Base-by-base conservation (phyloP, 1,284 basidiomycete species). In the Rhodotorula sp. region DNA sequence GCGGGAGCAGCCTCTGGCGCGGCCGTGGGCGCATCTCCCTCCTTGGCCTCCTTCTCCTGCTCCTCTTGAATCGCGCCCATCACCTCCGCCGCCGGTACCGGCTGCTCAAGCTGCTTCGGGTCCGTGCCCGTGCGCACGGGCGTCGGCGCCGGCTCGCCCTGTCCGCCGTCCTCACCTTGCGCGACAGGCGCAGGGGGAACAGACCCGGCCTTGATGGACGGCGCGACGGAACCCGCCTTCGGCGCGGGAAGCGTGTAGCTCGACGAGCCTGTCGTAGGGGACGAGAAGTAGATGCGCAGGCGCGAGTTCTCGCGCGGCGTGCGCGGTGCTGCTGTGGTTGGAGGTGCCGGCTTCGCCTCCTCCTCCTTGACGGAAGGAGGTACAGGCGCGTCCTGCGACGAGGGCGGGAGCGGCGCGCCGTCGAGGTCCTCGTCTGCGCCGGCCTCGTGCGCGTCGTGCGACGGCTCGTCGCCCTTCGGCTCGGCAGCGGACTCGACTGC, bases 371-470 rank as follows among this genome's bases (percentile, higher is more conserved):
- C 21, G 21, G 63, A 51, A 39, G 54, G 1, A 3, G 22, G 27
- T 34, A 36, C 29, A 29, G 34, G 34, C 6, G 32, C 19, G 46
- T 36, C 29, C 4, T 44, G 50, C 25, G 55, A 37, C 34, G 34
- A 19, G 1, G 37, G 19, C 29, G 59, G 61, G 46, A 29, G 44
- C 4, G 63, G 63, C 7, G 51, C 41, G 25, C 80, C 79, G 69
- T 82, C 81, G 70, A 81, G 77, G 62, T 82, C 80, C 67, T 81
- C 80, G 70, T 81, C 80, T 21, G 44, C 81, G 69, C 80, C 78
- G 62, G 82, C 80, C 67, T 81, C 80, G 70, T 81, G 80, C 63
- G 84, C 83, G 55, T 82, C 83, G 29, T 78, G 74, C 75, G 32
- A 57, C 57, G 12, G 37, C n/a, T 9, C 39, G 0, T 29, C 34